phyloP scores from a whole-genome alignment of 805 yeast species.

The Kregervanrija delftensis region DNA sequence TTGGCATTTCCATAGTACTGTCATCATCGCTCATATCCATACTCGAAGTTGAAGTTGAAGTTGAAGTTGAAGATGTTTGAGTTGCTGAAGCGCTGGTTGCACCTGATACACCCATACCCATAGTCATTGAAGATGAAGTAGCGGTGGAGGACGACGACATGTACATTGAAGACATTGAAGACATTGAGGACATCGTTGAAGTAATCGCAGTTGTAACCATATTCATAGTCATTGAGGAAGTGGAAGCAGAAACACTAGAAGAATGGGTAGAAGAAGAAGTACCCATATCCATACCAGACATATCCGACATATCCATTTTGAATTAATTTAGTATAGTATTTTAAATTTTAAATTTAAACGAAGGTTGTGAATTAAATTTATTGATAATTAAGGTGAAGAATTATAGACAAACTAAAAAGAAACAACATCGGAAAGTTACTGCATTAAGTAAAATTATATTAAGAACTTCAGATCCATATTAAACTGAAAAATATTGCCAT shows the following conservation, averaged over 20 bases:
- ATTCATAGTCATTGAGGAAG: conserved; percentile 12
- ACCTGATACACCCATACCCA: conserved; percentile 15
- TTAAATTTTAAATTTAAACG: not conserved
- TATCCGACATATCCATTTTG: not conserved
- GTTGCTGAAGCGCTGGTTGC: conserved; percentile 11
- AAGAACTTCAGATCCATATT: not conserved
- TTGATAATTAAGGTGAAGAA: not conserved
- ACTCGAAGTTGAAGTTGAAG: conserved; percentile 2
- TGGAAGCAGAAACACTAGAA: conserved; percentile 5
- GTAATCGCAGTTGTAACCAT: conserved; percentile 9
- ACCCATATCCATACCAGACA: conserved; percentile 7
- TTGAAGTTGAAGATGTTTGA: conserved; percentile 5
- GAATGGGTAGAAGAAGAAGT: conserved; percentile 8
- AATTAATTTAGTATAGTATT: not conserved
- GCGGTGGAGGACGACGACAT: not conserved
- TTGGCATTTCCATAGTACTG: conserved; percentile 45
- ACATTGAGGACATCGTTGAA: no score
- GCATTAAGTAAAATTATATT: not conserved
- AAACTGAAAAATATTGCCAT: not conserved
- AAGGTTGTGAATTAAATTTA: no score
- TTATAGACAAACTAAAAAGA: not conserved
- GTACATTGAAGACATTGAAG: not conserved
- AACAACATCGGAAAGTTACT: not conserved
- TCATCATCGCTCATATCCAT: conserved; percentile 3
- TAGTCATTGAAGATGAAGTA: conserved; percentile 7